Base-by-base conservation (phyloP, 495 filamentous ascomycete species). In the Penicillium angulare region DNA sequence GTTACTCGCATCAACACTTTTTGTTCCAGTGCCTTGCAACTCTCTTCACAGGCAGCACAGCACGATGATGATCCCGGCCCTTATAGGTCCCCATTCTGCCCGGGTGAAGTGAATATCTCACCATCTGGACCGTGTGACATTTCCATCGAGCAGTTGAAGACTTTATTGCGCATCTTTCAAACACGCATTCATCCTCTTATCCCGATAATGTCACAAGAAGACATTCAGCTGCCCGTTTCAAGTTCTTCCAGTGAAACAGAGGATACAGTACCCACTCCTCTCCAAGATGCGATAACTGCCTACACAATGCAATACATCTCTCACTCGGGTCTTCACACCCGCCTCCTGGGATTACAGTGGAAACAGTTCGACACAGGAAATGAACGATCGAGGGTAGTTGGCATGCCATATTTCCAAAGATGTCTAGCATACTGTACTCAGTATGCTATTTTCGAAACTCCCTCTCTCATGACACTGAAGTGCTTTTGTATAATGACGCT, bases 1-100 rank as follows among this genome's bases (percentile, higher is more conserved):
- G 63, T 69, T 26, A 49, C 66, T 15, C 57, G 60, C 32, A 63
- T 69, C 31, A 60, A 58, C 33, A 39, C 52, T 1, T 66, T 69
- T 44, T 69, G 63, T 43, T 64, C 63, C 18, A 45, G 45, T 5
- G 53, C 63, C 5, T 59, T 57, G 1, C 60, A 66, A 18, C 43
- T 60, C 3, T 55, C 59, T 3, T 3, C 38, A 24, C 38, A 41
- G 24, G 10, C 21, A 41, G 22, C 38, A 23, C 38, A 18, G 24
- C 20, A 24, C 5, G 13, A 18, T 41, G 24, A 8, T 41, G 38
- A 15, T 23, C 2, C 13, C 5, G 1, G 22, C 13, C n/a, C 38
- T 41, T 6, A 9, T 23, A 21, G 22, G 38, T 23, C 38, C 38
- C 24, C 38, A 15, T 41, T 23, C 24, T 41, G 31, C 2, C 26